Evolutionary conservation across 345 rosid genomes (phyloP), one percentile per base, ranked within the genome.

Genomic region (Populus nigra): DNA sequence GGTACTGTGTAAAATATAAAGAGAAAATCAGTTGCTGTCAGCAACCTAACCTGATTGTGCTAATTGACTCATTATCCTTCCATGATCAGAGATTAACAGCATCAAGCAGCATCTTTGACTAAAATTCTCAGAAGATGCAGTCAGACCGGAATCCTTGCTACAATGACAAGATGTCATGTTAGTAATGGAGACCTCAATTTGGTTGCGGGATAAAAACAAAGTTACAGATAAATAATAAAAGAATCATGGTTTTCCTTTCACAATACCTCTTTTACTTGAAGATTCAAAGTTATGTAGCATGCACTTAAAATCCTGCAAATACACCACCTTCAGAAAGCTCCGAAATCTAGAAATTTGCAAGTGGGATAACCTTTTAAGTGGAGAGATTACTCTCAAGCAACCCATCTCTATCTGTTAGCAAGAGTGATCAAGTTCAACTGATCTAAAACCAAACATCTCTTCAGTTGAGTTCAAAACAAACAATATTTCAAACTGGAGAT

Each of bases 111-210:
- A 18, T 43, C 38, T 43, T 77, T 29, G 66, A 18, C 57, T 43
- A 59, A 77, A 35, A 77, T 69, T 76, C 59, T 27, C 41, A 17
- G 41, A 77, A 59, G 35, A 69, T 61, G 22, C 33, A 17, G 70
- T 22, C 39, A 43, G 12, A 18, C 47, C 12, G 59, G 68, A 59
- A 38, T 22, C 27, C 27, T 55, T 55, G 25, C 62, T 8, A 55
- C 25, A 22, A 22, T 8, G 62, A 22, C 62, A 22, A 2, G 62
- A 22, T 55, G 25, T 8, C 62, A 22, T 55, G 62, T 55, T 55
- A 55, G 12, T 8, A 55, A 22, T n/a, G 62, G 25, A 55, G 25
- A 55, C 62, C 22, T 55, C 5, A 55, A 20, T 55, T 55, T 22
- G 62, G 62, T 55, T 22, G 8, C 1, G 22, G 62, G 11, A 55